Evolutionary conservation across 2,329 filamentous ascomycete species (phyloP).

Genomic region (Rasamsonia emersonii): DNA sequence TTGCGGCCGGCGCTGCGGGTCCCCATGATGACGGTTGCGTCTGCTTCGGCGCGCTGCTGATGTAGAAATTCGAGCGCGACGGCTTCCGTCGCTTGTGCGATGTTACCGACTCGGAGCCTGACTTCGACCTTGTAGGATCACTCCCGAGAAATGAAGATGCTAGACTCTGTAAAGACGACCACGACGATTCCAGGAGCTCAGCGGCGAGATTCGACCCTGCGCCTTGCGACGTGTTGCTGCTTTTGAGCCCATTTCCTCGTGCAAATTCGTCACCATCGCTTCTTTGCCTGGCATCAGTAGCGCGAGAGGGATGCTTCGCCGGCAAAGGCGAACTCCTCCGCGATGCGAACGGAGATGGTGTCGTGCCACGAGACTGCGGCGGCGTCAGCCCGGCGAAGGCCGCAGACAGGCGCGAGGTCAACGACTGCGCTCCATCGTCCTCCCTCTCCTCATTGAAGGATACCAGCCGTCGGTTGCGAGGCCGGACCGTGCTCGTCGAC

Average conservation of each 20-base stretch:
- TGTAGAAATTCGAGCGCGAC: conserved; percentile 27
- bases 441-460: conserved; percentile 33
- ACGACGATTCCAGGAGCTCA: conserved; percentile 37
- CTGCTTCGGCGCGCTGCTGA: conserved; percentile 16
- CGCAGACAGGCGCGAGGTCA: conserved; percentile 19
- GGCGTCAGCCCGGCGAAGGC: conserved; percentile 23
- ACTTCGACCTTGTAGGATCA: conserved; percentile 21
- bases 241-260: conserved; percentile 15
- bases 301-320: conserved; percentile 28
- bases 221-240: conserved; percentile 7
- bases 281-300: conserved; percentile 15
- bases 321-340: conserved; percentile 30
- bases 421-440: conserved; percentile 16
- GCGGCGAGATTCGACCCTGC: conserved; percentile 15
- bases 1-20: conserved; percentile 24
- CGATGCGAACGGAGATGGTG: conserved; percentile 31
- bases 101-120: conserved; percentile 18
- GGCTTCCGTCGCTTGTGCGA: conserved; percentile 26
- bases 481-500: conserved; percentile 33
- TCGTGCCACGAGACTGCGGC: conserved; percentile 31
- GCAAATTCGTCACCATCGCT: conserved; percentile 15
- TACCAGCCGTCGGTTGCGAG: conserved; percentile 36
- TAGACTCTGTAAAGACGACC: conserved; percentile 41
- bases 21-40: conserved; percentile 31
- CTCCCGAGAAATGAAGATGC: conserved; percentile 42